These are phyloP conservation scores for Pterulicium gracile DNA, from an alignment of 1,284 basidiomycete species.

Conservation along the genomic window DNA sequence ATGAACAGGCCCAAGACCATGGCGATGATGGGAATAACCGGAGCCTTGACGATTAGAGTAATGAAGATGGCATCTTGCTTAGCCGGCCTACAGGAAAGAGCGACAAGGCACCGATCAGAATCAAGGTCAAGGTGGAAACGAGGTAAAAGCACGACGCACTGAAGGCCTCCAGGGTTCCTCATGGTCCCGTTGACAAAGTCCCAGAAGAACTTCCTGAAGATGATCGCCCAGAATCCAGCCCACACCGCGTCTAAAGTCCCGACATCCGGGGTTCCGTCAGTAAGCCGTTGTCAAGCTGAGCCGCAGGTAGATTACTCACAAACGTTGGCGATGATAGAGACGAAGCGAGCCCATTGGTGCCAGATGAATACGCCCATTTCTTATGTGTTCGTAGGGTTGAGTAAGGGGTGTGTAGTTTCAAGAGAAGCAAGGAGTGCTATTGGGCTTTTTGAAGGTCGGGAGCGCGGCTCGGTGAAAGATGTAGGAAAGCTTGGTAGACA, in stretches of 20 bases:
- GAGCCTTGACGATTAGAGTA: slow-evolving; percentile 61
- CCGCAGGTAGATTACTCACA: slow-evolving; percentile 42
- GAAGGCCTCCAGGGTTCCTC: slow-evolving; percentile 66
- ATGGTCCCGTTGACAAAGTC: slow-evolving; percentile 67
- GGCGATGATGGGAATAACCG: slow-evolving; percentile 57
- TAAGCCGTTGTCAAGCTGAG: slow-evolving; percentile 8
- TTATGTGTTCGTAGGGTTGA: background rate
- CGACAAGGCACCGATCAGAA: background rate
- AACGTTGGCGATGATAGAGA: slow-evolving; percentile 59
- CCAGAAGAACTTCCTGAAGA: slow-evolving; percentile 89
- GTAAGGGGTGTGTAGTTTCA: no score
- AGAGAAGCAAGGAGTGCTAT: no score
- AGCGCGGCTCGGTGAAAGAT: background rate
- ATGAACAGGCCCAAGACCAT: slow-evolving; percentile 49
- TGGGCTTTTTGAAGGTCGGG: no score
- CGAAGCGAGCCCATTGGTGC: slow-evolving; percentile 68
- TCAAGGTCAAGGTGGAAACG: background rate
- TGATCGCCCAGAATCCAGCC: slow-evolving; percentile 67
- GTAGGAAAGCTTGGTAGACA: background rate
- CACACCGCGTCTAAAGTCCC: slow-evolving; percentile 55
- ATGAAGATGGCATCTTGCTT: slow-evolving; percentile 54
- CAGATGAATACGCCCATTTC: slow-evolving; percentile 80
- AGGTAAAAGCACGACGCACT: slow-evolving; percentile 41
- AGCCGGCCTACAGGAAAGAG: slow-evolving; percentile 41
- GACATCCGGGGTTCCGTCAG: slow-evolving; percentile 9